phyloP scores from a whole-genome alignment of 805 yeast genomes.

The Candida lessepsii region DNA sequence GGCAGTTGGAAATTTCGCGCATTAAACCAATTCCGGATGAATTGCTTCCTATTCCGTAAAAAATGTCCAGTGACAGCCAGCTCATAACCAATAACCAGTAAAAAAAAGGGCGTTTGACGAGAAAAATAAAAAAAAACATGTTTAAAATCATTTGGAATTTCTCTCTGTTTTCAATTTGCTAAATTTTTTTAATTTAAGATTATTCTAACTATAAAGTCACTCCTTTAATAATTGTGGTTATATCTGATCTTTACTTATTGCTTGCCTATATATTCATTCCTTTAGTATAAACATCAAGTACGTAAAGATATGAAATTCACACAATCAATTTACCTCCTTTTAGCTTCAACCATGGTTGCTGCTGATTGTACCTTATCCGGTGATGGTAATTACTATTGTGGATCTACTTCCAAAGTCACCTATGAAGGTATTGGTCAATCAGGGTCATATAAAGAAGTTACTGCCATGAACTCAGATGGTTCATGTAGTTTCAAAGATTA shows the following conservation, averaged over 20 bases:
- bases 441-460: slow-evolving; percentile 80
- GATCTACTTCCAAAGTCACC: slow-evolving; percentile 60
- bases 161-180: slow-evolving; percentile 2
- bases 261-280: no score
- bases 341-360: slow-evolving; percentile 10
- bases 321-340: slow-evolving; percentile 12
- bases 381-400: slow-evolving; percentile 81
- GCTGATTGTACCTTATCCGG: slow-evolving; percentile 11
- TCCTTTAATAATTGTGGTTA: slow-evolving; percentile 8
- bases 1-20: slow-evolving; percentile 2
- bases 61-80: slow-evolving; percentile 2
- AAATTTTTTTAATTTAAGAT: slow-evolving; percentile 1
- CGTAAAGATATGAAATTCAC: slow-evolving; percentile 14
- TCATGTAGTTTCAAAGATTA: slow-evolving; percentile 58
- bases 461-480: slow-evolving; percentile 74
- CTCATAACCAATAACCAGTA: slow-evolving; percentile 6
- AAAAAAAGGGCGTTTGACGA: slow-evolving; percentile 5
- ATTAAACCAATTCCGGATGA: slow-evolving; percentile 2
- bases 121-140: slow-evolving; percentile 1
- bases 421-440: slow-evolving; percentile 78
- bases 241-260: neutral
- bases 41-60: slow-evolving; percentile 6
- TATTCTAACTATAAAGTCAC: slow-evolving; percentile 7
- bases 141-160: slow-evolving; percentile 4
- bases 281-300: neutral